Evolutionary conservation across 352 stramenopile genomes (phyloP).

Genomic region (Pythium volutum): DNA sequence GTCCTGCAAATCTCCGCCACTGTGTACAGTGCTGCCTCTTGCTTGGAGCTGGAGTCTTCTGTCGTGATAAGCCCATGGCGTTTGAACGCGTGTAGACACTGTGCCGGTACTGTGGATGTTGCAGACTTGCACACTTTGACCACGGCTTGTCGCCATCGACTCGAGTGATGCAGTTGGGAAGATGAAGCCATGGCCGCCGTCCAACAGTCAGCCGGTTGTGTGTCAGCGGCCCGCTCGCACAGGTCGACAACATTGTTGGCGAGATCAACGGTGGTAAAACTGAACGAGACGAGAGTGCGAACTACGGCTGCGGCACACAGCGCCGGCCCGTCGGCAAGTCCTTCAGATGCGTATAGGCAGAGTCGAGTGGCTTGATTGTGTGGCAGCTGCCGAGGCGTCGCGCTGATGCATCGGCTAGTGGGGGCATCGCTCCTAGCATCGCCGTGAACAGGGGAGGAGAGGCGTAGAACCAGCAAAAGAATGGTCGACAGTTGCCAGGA

Average conservation of each 20-base stretch:
- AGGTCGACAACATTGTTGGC: background rate
- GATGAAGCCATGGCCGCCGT: conserved; percentile 20
- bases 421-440: background rate
- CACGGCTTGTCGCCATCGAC: conserved; percentile 16
- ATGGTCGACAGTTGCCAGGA: background rate
- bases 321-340: conserved; percentile 14
- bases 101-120: conserved; percentile 25
- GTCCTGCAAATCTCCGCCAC: conserved; percentile 8
- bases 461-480: background rate
- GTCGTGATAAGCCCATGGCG: background rate
- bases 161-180: conserved; percentile 24
- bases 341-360: background rate
- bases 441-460: background rate
- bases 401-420: conserved; percentile 2
- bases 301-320: conserved; percentile 1
- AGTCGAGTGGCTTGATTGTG: conserved; percentile 1
- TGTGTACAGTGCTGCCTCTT: background rate
- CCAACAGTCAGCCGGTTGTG: conserved; percentile 48
- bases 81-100: conserved; percentile 35
- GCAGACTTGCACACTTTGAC: conserved; percentile 36
- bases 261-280: background rate
- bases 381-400: conserved; percentile 1
- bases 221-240: background rate
- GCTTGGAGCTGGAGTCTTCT: background rate
- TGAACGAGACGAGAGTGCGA: background rate